Percentiles rank a stretch among this genome's conserved stretches.
These are phyloP conservation scores for Ocimum tenuiflorum DNA, from an alignment of 257 asterid species.

Conservation along the genomic window DNA sequence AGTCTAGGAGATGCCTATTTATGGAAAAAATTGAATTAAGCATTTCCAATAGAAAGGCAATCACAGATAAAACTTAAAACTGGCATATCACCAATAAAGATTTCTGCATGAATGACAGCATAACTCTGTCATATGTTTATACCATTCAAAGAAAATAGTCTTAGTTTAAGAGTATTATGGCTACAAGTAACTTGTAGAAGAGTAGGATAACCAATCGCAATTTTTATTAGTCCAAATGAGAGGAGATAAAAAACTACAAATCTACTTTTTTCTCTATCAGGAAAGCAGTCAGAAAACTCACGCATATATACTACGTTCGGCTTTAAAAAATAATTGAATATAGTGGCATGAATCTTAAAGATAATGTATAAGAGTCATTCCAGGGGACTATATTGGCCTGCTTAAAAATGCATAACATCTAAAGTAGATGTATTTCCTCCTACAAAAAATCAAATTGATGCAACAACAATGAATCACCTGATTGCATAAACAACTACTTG, in stretches of 20 bases:
- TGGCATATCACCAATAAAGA: not conserved
- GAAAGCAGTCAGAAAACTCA: not conserved
- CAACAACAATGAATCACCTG: constrained; percentile 39
- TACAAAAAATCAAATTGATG: not conserved
- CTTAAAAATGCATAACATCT: not conserved
- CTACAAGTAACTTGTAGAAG: not conserved
- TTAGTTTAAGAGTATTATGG: not conserved
- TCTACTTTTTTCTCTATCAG: not conserved
- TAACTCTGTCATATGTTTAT: not conserved
- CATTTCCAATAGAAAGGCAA: not conserved
- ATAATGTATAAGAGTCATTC: not conserved
- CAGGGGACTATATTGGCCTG: not conserved
- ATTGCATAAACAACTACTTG: constrained; percentile 60
- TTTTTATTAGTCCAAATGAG: not conserved
- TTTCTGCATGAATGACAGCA: not conserved
- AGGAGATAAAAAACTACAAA: not conserved
- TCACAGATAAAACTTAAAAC: not conserved
- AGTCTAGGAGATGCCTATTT: not conserved
- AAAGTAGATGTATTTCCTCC: not conserved
- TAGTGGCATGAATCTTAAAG: too few species aligned
- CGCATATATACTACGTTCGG: not conserved
- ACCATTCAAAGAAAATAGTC: not conserved
- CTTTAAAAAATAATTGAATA: too few species aligned
- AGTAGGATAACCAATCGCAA: not conserved
- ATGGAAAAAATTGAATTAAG: not conserved